Base-by-base conservation (phyloP, 257 asterid genomes). In the Anisodus acutangulus region DNA sequence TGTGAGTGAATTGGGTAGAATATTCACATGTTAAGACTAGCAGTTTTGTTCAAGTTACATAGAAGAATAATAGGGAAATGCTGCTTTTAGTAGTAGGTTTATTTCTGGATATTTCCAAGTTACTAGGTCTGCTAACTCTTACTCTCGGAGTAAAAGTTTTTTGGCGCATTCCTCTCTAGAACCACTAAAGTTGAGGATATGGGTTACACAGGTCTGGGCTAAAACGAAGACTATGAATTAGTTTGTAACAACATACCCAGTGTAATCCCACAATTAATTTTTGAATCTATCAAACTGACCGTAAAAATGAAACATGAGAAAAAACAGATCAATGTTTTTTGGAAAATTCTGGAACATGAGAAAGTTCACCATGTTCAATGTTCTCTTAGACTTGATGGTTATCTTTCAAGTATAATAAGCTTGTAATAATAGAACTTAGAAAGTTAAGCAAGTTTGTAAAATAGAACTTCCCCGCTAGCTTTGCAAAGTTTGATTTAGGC, bases 61-160 rank as follows among this genome's bases (percentile, higher is more conserved):
- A 8, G 45, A 51, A 51, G 63, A 78, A 55, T 15, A 31, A 53
- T 53, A 26, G 47, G 64, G 49, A 78, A 71, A 26, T 53, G 64
- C 64, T 51, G 39, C 60, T 74, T 49, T 12, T 15, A 53, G 26
- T 53, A 12, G 59, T 53, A 26, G n/a, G 81, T 8, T 78, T 78
- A 53, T 53, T 22, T 78, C 31, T 53, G 64, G 43, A 78, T 78
- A 78, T 78, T 53, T 31, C 35, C 82, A 78, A 78, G 64, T 53
- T 78, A 78, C 43, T 78, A 31, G 22, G 49, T 78, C 11, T 26
- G 49, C 49, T 78, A 78, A 51, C 45, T 22, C 45, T 76, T 53
- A 53, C 82, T 78, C 43, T 53, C 26, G 26, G 82, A 26, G 45
- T 78, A 31, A 26, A 74, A 13, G 49, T 15, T 53, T 53, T 26